A percentile compares a stretch with the other conserved stretches of the same genome.
Evolutionary conservation across 2,329 filamentous ascomycete species (phyloP).

Genomic region (Paracoccidioides brasiliensis): DNA sequence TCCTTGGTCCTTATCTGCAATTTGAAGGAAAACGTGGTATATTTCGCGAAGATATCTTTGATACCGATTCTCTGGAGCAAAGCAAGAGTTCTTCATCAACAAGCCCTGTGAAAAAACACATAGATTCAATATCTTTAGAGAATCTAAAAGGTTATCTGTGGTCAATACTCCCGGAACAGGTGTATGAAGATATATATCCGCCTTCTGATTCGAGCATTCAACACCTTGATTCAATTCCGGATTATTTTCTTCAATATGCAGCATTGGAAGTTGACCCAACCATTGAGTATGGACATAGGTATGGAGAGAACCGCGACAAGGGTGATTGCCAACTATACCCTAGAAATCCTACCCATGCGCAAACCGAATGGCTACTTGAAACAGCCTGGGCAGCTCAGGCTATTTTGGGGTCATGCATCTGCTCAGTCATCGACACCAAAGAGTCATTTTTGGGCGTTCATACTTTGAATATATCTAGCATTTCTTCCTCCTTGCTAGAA

Average conservation of each 20-base stretch:
- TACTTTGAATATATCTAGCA: slow-evolving; percentile 49
- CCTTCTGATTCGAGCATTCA: not conserved
- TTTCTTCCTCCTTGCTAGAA: slow-evolving; percentile 49
- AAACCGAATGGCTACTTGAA: slow-evolving; percentile 56
- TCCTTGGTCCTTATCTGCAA: slow-evolving; percentile 36
- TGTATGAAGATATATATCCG: not conserved
- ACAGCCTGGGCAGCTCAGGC: slow-evolving; percentile 56
- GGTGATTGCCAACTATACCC: slow-evolving; percentile 35
- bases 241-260: slow-evolving; percentile 11
- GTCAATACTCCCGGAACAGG: not conserved
- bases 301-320: slow-evolving; percentile 12
- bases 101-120: not conserved
- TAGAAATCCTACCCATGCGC: slow-evolving; percentile 44
- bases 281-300: slow-evolving; percentile 11
- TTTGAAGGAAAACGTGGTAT: slow-evolving; percentile 32
- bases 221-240: slow-evolving; percentile 6
- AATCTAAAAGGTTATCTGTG: not conserved
- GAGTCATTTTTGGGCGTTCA: slow-evolving; percentile 42
- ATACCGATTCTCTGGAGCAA: not conserved
- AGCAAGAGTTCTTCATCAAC: too few relatives aligned
- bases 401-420: slow-evolving; percentile 54
- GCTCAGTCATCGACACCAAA: slow-evolving; percentile 50
- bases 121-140: not conserved
- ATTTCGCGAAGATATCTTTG: slow-evolving; percentile 28
- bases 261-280: slow-evolving; percentile 7